Evolutionary conservation across 2,329 filamentous ascomycete species (phyloP).

Genomic region (Lachnellula arida): DNA sequence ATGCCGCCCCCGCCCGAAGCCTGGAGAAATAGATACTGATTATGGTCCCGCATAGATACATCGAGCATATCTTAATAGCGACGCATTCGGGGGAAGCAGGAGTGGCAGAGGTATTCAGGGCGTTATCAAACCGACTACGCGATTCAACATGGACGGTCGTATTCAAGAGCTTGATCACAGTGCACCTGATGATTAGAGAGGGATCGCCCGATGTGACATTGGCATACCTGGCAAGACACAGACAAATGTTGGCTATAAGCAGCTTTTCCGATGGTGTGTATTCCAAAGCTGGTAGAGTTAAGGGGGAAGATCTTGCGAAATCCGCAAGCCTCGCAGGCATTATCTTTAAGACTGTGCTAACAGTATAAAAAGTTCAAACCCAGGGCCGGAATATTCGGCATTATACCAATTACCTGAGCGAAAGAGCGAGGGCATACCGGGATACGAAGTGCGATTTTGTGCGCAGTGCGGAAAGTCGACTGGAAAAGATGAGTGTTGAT

Average conservation of each 20-base stretch:
- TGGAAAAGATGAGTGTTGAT: constrained; percentile 83
- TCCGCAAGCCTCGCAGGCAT: constrained; percentile 15
- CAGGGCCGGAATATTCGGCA: constrained; percentile 92
- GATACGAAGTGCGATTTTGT: constrained; percentile 90
- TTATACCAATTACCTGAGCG: constrained; percentile 81
- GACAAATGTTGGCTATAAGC: constrained; percentile 80
- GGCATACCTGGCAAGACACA: constrained; percentile 75
- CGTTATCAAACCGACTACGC: constrained; percentile 79
- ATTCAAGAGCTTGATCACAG: constrained; percentile 93
- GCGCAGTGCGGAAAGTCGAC: constrained; percentile 69
- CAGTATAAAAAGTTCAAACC: constrained; percentile 65
- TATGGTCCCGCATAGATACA: constrained; percentile 37
- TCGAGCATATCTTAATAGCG: constrained; percentile 94
- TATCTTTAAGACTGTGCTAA: constrained; percentile 34
- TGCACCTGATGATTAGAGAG: constrained; percentile 96
- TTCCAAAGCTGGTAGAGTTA: neutral
- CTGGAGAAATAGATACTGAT: constrained; percentile 15
- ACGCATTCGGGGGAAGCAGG: constrained; percentile 93
- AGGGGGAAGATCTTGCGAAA: constrained; percentile 1
- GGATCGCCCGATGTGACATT: constrained; percentile 86
- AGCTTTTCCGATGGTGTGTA: constrained; percentile 84
- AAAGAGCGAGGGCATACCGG: constrained; percentile 76
- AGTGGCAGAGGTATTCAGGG: constrained; percentile 92
- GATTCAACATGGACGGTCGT: constrained; percentile 99
- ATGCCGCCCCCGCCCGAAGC: constrained; percentile 36